phyloP scores from a whole-genome alignment of 1,139 yeast species.

The Blastobotrys proliferans region DNA sequence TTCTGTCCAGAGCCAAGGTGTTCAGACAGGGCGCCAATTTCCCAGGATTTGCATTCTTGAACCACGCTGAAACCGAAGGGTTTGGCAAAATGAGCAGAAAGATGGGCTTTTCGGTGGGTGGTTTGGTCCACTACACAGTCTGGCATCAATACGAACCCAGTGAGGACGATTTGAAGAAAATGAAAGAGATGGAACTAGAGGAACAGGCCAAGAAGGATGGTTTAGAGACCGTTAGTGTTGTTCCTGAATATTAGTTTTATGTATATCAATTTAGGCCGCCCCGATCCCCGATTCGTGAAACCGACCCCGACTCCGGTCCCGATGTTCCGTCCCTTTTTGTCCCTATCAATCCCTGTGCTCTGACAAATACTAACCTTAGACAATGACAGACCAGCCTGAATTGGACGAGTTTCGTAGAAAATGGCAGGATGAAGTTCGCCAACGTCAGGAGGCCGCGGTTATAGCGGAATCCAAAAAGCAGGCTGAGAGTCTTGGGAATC shows the following conservation, averaged over 20 bases:
- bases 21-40: slow-evolving; percentile 79
- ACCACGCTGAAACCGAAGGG: slow-evolving; percentile 92
- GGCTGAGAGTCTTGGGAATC: not conserved
- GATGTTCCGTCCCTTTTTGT: too few relatives aligned
- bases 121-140: slow-evolving; percentile 81
- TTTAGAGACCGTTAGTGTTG: slow-evolving; percentile 7
- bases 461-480: not conserved
- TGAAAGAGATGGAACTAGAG: slow-evolving; percentile 58
- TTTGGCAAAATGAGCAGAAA: slow-evolving; percentile 78
- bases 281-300: too few relatives aligned
- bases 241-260: slow-evolving; percentile 3
- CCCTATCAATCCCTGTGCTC: too few relatives aligned
- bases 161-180: slow-evolving; percentile 79
- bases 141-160: slow-evolving; percentile 95
- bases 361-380: too few relatives aligned
- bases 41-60: slow-evolving; percentile 84
- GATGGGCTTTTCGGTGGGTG: slow-evolving; percentile 77
- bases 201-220: not conserved
- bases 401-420: slow-evolving; percentile 15
- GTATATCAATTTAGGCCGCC: too few relatives aligned
- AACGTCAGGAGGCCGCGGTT: slow-evolving; percentile 5
- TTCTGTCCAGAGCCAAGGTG: slow-evolving; percentile 71
- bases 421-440: slow-evolving; percentile 16
- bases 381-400: too few relatives aligned
- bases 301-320: too few relatives aligned